Evolutionary conservation across 129 eudicot species (phyloP).

Genomic region (Logfia minima): DNA sequence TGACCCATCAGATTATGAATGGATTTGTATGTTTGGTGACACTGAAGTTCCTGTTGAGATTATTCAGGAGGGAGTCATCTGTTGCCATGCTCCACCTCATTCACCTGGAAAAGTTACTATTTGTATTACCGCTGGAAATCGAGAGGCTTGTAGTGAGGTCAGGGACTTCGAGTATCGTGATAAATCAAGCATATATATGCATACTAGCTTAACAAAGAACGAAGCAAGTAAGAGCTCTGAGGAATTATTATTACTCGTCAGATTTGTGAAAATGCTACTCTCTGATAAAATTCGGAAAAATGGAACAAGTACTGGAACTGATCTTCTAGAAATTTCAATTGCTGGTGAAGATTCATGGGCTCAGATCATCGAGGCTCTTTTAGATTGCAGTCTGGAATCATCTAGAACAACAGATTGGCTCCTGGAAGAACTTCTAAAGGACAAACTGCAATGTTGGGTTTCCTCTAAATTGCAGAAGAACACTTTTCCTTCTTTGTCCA

Average conservation of each 20-base stretch:
- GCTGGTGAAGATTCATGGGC: conserved; percentile 63
- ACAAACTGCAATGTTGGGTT: conserved; percentile 76
- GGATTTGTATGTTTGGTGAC: conserved; percentile 95
- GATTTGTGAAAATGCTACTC: conserved; percentile 62
- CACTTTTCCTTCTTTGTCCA: conserved; percentile 44
- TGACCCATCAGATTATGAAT: conserved; percentile 57
- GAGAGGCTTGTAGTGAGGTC: conserved; percentile 92
- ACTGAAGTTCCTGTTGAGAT: conserved; percentile 86
- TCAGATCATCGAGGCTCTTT: conserved; percentile 60
- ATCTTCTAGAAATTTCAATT: conserved; percentile 37
- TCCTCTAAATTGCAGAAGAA: conserved; percentile 39
- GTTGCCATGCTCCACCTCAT: conserved; percentile 77
- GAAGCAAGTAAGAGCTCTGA: conserved; percentile 52
- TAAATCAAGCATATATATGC: conserved; percentile 34
- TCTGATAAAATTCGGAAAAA: conserved; percentile 38
- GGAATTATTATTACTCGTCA: conserved; percentile 69
- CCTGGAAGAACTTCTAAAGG: conserved; percentile 75
- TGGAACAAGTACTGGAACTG: conserved; percentile 33
- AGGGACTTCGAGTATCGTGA: conserved; percentile 87
- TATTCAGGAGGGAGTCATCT: conserved; percentile 82
- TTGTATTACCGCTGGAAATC: conserved; percentile 76
- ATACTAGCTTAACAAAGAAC: conserved; percentile 34
- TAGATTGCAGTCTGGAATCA: conserved; percentile 45
- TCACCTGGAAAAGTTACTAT: conserved; percentile 71
- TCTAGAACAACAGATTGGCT: conserved; percentile 67